phyloP scores from a whole-genome alignment of 106 monocot genomes.

The Phalaenopsis equestris region DNA sequence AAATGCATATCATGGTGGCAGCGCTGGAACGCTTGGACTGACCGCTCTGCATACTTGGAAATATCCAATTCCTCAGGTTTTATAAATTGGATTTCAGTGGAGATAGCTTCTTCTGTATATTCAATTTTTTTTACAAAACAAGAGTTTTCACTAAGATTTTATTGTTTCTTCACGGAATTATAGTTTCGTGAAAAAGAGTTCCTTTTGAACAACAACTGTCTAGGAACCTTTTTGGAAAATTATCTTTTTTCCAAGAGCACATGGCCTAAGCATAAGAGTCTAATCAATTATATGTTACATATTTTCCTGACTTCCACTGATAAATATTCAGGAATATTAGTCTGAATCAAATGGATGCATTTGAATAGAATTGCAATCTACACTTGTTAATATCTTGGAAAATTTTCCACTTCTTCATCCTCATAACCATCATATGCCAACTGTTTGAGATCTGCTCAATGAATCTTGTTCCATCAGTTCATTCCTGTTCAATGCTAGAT shows the following conservation, averaged over 20 bases:
- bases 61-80: slow-evolving; percentile 94
- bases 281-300: not conserved
- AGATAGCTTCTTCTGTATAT: not conserved
- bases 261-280: too few relatives aligned
- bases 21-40: slow-evolving; percentile 84
- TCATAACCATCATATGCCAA: too few relatives aligned
- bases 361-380: not conserved
- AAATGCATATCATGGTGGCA: slow-evolving; percentile 97
- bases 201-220: too few relatives aligned
- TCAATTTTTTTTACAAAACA: too few relatives aligned
- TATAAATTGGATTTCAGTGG: not conserved
- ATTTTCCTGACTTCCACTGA: not conserved
- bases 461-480: too few relatives aligned
- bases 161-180: too few relatives aligned
- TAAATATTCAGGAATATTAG: not conserved
- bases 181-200: too few relatives aligned
- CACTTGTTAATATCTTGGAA: not conserved
- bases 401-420: not conserved
- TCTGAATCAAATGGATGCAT: not conserved
- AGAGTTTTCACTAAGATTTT: too few relatives aligned
- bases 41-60: slow-evolving; percentile 94
- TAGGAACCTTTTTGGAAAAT: too few relatives aligned
- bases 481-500: too few relatives aligned
- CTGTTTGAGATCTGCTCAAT: too few relatives aligned
- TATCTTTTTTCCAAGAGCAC: too few relatives aligned